Percentiles rank a stretch among this genome's conserved stretches.
Evolutionary conservation across 305 asterid genomes (phyloP).

Genomic region (Nicotiana rustica): DNA sequence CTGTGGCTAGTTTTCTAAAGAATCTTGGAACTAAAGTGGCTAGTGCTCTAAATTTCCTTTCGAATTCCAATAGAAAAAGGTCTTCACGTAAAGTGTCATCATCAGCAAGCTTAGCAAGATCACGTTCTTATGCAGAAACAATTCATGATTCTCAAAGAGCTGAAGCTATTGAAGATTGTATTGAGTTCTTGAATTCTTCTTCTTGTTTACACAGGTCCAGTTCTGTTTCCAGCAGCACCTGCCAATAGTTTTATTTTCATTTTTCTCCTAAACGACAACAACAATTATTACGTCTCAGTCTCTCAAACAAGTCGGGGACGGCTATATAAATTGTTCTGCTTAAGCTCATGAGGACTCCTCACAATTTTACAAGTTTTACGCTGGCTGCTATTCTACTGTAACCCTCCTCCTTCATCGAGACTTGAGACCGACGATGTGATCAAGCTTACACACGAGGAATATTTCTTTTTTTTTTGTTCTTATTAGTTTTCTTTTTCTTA

Average conservation of each 20-base stretch:
- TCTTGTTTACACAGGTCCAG: constrained; percentile 73
- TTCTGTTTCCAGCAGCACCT: constrained; percentile 71
- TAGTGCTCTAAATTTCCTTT: constrained; percentile 40
- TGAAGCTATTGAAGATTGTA: constrained; percentile 92
- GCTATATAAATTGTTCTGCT: too few relatives aligned
- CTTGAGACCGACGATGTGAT: too few relatives aligned
- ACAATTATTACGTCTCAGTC: too few relatives aligned
- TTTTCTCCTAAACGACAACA: too few relatives aligned
- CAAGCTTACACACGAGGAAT: too few relatives aligned
- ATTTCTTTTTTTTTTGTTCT: too few relatives aligned
- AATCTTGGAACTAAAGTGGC: constrained; percentile 47
- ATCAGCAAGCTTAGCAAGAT: constrained; percentile 61
- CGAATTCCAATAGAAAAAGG: constrained; percentile 46
- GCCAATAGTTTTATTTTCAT: neutral
- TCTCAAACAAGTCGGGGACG: too few relatives aligned
- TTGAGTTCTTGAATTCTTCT: constrained; percentile 87
- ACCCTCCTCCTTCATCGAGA: too few relatives aligned
- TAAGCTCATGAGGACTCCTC: too few relatives aligned
- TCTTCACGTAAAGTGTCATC: constrained; percentile 69
- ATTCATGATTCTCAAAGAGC: constrained; percentile 83
- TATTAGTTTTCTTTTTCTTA: too few relatives aligned
- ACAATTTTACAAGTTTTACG: too few relatives aligned
- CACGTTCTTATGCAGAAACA: constrained; percentile 75
- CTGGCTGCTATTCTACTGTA: too few relatives aligned
- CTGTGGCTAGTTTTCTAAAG: constrained; percentile 45